phyloP scores from a whole-genome alignment of 2,329 filamentous ascomycete genomes.

The Stemphylium lycopersici region DNA sequence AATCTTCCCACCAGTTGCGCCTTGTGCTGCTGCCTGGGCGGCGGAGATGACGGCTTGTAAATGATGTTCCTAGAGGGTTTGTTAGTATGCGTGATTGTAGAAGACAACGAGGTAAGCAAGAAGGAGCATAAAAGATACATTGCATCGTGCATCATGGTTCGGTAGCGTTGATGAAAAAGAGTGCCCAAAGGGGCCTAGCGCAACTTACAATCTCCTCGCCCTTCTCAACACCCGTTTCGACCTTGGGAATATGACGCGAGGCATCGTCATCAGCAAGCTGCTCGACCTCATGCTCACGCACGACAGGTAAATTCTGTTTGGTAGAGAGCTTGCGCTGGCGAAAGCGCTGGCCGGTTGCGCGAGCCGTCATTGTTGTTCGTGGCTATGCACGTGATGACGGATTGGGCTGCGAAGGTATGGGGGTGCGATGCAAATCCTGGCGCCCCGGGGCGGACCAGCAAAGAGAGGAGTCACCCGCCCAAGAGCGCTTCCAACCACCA shows the following conservation, averaged over 20 bases:
- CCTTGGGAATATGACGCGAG: slow-evolving; percentile 79
- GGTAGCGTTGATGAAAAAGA: slow-evolving; percentile 17
- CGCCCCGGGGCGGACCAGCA: slow-evolving; percentile 22
- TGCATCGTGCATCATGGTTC: background rate
- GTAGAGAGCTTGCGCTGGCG: slow-evolving; percentile 90
- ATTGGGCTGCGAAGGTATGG: slow-evolving; percentile 11
- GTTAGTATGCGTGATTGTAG: slow-evolving; percentile 24
- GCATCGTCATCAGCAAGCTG: slow-evolving; percentile 82
- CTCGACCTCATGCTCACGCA: slow-evolving; percentile 91
- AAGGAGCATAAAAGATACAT: background rate
- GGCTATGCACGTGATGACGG: slow-evolving; percentile 36
- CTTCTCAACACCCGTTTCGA: slow-evolving; percentile 96
- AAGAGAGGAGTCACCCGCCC: slow-evolving; percentile 23
- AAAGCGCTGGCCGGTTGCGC: slow-evolving; percentile 63
- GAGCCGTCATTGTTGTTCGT: slow-evolving; percentile 44
- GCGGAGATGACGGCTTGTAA: slow-evolving; percentile 82
- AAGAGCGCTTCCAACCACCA: slow-evolving; percentile 29
- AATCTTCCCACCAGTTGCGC: slow-evolving; percentile 61
- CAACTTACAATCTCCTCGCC: slow-evolving; percentile 92
- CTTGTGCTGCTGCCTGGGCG: slow-evolving; percentile 60
- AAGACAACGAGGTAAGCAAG: slow-evolving; percentile 17
- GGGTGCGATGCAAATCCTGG: slow-evolving; percentile 26
- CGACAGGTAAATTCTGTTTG: slow-evolving; percentile 84
- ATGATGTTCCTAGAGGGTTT: slow-evolving; percentile 79
- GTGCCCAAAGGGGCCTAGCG: slow-evolving; percentile 41